Base-by-base conservation (phyloP, 257 asterid species). In the Nyctanthes arbortristis region DNA sequence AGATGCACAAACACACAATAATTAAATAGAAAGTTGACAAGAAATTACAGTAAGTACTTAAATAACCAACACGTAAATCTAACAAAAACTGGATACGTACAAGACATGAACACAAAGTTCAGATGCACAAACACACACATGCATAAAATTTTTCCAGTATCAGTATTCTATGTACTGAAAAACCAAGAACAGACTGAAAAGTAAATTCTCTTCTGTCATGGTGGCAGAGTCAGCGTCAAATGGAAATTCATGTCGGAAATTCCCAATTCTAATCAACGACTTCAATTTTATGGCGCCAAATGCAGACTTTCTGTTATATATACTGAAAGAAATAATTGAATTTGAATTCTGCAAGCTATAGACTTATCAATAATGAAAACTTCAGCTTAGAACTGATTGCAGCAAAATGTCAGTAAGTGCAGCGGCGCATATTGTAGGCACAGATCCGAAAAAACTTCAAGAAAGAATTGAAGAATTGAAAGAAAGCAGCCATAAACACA, bases 391-490 rank as follows among this genome's bases (percentile, higher is more conserved):
- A 74, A 54, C 24, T 31, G 54, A 58, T 34, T 8, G 66, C 54
- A 28, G 20, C 35, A 45, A 66, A 14, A 2, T 31, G 16, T 59
- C 12, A 59, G 64, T 24, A 34, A 49, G 14, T 66, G 22, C 7
- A 28, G 36, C 0, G 22, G n/a, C 3, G 29, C 14, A 22, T 7
- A 22, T 0, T 10, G 31, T 52, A 25, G 7, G 59, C 59, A 52
- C 24, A 52, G 75, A 71, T 74, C 75, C 9, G 31, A 67, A 55
- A 69, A 7, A 34, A 10, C n/a, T 12, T 32, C 25, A n/a, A 66
- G 29, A 36, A 3, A 4, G 60, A n/a, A 6, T 7, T n/a, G 13
- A n/a, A 28, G 5, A 32, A 4, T 30, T 18, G 3, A 9, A 52
- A 6, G n/a, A 52, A 30, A 6, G 31, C 63, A 67, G 63, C 52